Evolutionary conservation across 768 basidiomycete species (phyloP).

Genomic region (Suillus paluster): DNA sequence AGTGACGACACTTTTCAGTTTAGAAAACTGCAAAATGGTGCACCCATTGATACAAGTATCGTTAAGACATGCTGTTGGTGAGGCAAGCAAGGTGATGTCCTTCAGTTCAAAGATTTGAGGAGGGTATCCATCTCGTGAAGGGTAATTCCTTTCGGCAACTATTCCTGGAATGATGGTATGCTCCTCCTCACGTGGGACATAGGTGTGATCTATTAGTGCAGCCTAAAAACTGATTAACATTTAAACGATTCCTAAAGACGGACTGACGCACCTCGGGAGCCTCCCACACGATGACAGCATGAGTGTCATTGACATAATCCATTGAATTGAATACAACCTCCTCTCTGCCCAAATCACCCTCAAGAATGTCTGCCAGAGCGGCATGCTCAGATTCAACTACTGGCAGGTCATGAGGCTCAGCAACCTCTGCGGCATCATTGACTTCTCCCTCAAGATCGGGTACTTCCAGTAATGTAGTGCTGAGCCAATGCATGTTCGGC

Average conservation of each 20-base stretch:
- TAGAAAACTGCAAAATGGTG: constrained; percentile 8
- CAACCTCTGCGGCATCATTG: not conserved
- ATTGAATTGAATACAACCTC: not conserved
- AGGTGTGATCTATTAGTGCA: not conserved
- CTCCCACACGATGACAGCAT: constrained; percentile 5
- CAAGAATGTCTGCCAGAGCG: constrained; percentile 10
- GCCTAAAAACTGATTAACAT: not conserved
- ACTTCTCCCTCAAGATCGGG: not conserved
- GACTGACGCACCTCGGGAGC: not conserved
- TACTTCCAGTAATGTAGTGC: constrained; percentile 2
- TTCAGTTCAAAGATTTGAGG: constrained; percentile 10
- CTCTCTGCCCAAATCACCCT: constrained; percentile 6
- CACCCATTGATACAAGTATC: constrained; percentile 17
- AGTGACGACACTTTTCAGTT: not conserved
- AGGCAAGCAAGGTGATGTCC: constrained; percentile 7
- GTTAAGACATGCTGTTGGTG: constrained; percentile 7
- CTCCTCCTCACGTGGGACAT: not conserved
- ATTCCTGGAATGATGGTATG: not conserved
- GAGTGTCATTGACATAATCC: not conserved
- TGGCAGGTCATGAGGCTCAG: not conserved
- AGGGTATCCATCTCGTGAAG: constrained; percentile 6
- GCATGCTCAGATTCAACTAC: not conserved
- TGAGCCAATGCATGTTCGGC: constrained; percentile 7
- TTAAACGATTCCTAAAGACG: not conserved
- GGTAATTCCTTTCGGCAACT: not conserved